Conservation (phyloP, 495 filamentous ascomycete species). For the Aspergillus taichungensis region DNA sequence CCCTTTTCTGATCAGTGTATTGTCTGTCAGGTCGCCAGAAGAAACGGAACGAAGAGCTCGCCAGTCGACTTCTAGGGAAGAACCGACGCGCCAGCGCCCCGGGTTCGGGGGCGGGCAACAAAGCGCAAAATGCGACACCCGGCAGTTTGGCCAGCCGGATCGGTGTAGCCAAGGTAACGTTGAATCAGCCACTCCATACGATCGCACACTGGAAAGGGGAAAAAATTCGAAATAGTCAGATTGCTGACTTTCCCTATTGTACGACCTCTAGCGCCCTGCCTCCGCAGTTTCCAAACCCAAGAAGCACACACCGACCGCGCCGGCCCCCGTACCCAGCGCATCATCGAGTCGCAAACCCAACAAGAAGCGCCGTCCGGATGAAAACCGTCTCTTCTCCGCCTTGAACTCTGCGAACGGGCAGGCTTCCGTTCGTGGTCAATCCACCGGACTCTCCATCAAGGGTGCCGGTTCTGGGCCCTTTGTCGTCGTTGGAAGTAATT, state of each 20-base stretch:
- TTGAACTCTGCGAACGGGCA: conserved; percentile 21
- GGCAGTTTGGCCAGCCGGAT: conserved; percentile 63
- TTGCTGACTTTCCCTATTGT: not conserved
- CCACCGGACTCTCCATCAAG: conserved; percentile 61
- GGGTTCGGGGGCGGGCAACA: conserved; percentile 35
- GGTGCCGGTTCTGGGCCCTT: conserved; percentile 68
- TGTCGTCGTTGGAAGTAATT: conserved; percentile 79
- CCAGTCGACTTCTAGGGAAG: conserved; percentile 59
- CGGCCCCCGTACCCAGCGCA: conserved; percentile 12
- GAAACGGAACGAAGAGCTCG: conserved; percentile 62
- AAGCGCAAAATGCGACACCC: conserved; percentile 36
- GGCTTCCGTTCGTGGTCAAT: conserved; percentile 17
- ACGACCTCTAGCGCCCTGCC: conserved; percentile 30
- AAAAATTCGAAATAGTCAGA: too few species aligned
- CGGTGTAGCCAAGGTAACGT: conserved; percentile 60
- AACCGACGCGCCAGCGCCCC: conserved; percentile 53
- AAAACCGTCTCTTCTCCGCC: conserved; percentile 29
- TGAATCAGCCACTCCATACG: not conserved
- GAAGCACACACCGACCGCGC: conserved; percentile 15
- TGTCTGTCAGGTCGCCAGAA: conserved; percentile 51
- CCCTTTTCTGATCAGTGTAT: not conserved
- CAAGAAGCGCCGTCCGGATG: conserved; percentile 30
- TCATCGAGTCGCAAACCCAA: conserved; percentile 18
- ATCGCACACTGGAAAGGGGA: not conserved
- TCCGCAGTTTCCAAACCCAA: conserved; percentile 31